Conservation (phyloP, 2,329 filamentous ascomycete species). For the Dothideomycetidae sp. region DNA sequence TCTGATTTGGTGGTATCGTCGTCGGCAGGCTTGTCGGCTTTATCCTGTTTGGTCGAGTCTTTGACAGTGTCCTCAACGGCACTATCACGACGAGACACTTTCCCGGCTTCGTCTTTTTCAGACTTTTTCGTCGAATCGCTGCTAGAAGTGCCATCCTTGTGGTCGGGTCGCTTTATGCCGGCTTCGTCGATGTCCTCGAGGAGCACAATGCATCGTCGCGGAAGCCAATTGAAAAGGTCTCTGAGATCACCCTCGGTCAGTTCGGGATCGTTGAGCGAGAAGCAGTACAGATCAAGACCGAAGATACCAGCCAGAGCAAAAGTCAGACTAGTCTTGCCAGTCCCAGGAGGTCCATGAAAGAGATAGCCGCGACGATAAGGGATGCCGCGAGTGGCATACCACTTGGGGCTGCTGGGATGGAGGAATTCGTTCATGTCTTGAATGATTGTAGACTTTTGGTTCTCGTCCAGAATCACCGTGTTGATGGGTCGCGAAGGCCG, state of each 20-base stretch:
- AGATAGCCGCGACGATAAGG: slow-evolving; percentile 77
- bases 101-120: not conserved
- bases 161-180: slow-evolving; percentile 26
- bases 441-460: slow-evolving; percentile 52
- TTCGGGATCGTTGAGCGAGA: slow-evolving; percentile 48
- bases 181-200: slow-evolving; percentile 36
- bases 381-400: slow-evolving; percentile 74
- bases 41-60: not conserved
- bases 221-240: slow-evolving; percentile 29
- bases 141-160: slow-evolving; percentile 12
- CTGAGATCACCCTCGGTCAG: slow-evolving; percentile 52
- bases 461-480: slow-evolving; percentile 58
- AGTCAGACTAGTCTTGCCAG: slow-evolving; percentile 24
- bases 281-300: slow-evolving; percentile 32
- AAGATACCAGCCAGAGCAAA: slow-evolving; percentile 35
- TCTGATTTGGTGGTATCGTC: not conserved
- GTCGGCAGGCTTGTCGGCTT: not conserved
- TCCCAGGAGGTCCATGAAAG: slow-evolving; percentile 51
- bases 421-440: slow-evolving; percentile 67
- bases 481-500: slow-evolving; percentile 56
- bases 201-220: slow-evolving; percentile 31
- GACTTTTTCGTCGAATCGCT: not conserved
- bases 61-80: slow-evolving; percentile 1
- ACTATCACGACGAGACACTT: slow-evolving; percentile 3
- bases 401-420: slow-evolving; percentile 55